Evolutionary conservation across 2,329 filamentous ascomycete genomes (phyloP), one percentile per base, ranked within the genome.

Genomic region (Raffaelea ambrosiae): DNA sequence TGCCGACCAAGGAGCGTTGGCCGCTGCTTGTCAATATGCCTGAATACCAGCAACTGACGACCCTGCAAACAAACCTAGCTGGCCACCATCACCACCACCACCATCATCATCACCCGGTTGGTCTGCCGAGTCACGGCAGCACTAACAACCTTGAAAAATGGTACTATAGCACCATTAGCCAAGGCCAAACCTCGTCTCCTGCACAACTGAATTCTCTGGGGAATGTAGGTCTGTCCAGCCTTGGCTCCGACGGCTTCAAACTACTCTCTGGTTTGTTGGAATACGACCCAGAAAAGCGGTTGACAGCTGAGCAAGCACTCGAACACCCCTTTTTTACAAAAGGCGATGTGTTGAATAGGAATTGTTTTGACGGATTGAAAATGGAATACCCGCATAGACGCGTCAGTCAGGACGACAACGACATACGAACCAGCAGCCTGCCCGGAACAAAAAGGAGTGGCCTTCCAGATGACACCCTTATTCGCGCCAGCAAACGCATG

Each of bases 391-490:
- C 93, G 0, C 83, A 89, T 59, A 77, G 93, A 8, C 79, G 91
- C 43, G 90, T 98, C 38, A 95, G 86, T 57, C 84, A 94, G 58
- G 93, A 98, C 59, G 89, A 96, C 62, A 95, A 95, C 58, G 93
- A 97, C 64, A 96, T 97, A 48, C 76, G 88, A n/a, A 90, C 87
- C 1, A 83, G 84, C 40, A 95, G 88, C 63, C 66, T 96, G 33
- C 88, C 91, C 1, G 93, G 91, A 0, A 95, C 90, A 0, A 97
- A 97, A 69, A 74, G 90, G 51, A 91, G 85, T 54, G 91, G 86
- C 0, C 61, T 95, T 38, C 86, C 85, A 0, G 91, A 97, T 59
- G 91, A 96, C 46, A 70, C 71, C 18, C 60, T 94, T n/a, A 70
- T 82, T 40, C 66, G 81, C 33, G 77, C 79, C 0, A 66, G 68